Percentiles rank a stretch among this genome's conserved stretches.
These are phyloP conservation scores for Aureobasidium sp. DNA, from an alignment of 2,329 filamentous ascomycete species.

Conservation along the genomic window DNA sequence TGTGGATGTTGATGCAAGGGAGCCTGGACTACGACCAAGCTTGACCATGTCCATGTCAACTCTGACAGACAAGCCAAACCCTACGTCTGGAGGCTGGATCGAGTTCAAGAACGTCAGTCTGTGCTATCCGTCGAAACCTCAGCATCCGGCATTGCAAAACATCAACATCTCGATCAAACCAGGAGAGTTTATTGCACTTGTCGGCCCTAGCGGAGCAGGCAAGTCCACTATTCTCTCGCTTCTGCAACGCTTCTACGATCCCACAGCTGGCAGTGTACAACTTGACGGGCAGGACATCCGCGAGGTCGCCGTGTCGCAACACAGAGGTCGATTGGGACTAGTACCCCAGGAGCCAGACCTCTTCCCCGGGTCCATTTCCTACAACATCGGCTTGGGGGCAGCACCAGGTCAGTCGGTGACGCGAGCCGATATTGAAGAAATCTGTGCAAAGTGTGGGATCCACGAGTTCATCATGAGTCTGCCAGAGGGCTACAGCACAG, in stretches of 20 bases:
- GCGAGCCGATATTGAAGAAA: slow-evolving; percentile 25
- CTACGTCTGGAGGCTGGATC: slow-evolving; percentile 16
- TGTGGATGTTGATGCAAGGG: slow-evolving; percentile 17
- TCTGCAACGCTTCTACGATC: slow-evolving; percentile 39
- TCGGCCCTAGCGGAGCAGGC: slow-evolving; percentile 37
- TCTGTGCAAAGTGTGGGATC: slow-evolving; percentile 35
- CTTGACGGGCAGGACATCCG: slow-evolving; percentile 36
- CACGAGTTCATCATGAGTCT: slow-evolving; percentile 40
- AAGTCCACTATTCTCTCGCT: slow-evolving; percentile 38
- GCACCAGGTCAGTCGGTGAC: slow-evolving; percentile 19
- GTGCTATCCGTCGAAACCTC: slow-evolving; percentile 29
- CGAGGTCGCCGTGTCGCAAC: slow-evolving; percentile 26
- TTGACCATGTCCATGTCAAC: not conserved
- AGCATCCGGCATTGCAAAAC: slow-evolving; percentile 34
- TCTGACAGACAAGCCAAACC: not conserved
- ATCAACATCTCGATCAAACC: slow-evolving; percentile 40
- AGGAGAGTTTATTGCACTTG: slow-evolving; percentile 45
- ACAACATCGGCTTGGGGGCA: slow-evolving; percentile 36
- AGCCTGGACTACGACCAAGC: not conserved
- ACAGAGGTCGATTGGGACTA: slow-evolving; percentile 33
- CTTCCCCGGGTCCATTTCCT: slow-evolving; percentile 35
- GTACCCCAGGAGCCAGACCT: slow-evolving; percentile 39
- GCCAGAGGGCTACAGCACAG: slow-evolving; percentile 39
- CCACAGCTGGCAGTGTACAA: slow-evolving; percentile 30
- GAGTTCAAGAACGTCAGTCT: slow-evolving; percentile 31